phyloP scores from a whole-genome alignment of 2,329 filamentous ascomycete genomes.

The Hypoxylon sp. region DNA sequence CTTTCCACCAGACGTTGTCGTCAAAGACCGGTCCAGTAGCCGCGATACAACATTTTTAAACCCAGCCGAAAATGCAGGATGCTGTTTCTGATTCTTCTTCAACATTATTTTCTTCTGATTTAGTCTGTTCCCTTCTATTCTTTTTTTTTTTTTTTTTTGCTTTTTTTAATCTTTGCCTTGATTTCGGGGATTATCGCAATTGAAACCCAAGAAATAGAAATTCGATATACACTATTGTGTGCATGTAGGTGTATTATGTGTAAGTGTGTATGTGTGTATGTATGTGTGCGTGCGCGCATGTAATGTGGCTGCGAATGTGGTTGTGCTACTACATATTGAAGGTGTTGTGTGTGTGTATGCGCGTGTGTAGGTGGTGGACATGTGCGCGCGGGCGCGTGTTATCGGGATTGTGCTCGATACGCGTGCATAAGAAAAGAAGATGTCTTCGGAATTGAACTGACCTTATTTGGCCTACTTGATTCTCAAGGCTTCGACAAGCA shows the following conservation, averaged over 20 bases:
- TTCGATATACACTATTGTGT: slow-evolving; percentile 4
- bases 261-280: slow-evolving; percentile 8
- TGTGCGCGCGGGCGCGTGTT: slow-evolving; percentile 22
- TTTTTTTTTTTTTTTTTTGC: slow-evolving; percentile 5
- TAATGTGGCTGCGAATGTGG: slow-evolving; percentile 13
- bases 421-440: slow-evolving; percentile 19
- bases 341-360: slow-evolving; percentile 15
- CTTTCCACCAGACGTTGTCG: slow-evolving; percentile 16
- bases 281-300: slow-evolving; percentile 10
- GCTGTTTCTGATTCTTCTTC: no score
- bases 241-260: slow-evolving; percentile 9
- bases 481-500: slow-evolving; percentile 35
- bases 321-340: neutral
- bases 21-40: slow-evolving; percentile 7
- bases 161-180: neutral
- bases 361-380: slow-evolving; percentile 18
- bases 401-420: slow-evolving; percentile 21
- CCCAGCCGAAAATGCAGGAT: no score
- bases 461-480: slow-evolving; percentile 34
- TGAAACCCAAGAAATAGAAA: neutral
- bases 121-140: slow-evolving; percentile 4
- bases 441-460: slow-evolving; percentile 28
- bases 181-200: neutral
- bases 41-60: no score
- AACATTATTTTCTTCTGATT: neutral